Evolutionary conservation across 2,329 filamentous ascomycete species (phyloP).

Genomic region (Ceratocystis huliohia): DNA sequence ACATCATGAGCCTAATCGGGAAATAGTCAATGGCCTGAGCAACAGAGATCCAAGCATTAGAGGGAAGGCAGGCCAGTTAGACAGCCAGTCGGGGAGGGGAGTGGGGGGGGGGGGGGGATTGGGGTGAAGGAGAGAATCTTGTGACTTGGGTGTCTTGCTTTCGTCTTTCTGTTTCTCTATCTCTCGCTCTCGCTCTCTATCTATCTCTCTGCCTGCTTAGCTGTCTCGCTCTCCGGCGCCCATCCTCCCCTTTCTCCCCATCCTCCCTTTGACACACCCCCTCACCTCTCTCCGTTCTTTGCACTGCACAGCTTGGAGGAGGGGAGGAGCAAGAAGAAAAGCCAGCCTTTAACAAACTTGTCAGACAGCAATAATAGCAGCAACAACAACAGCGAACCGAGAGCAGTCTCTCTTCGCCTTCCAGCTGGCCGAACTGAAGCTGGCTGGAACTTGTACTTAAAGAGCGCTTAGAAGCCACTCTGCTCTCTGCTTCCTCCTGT

Average conservation of each 20-base stretch:
- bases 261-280: not conserved
- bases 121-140: not conserved
- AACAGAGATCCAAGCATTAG: not conserved
- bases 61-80: not conserved
- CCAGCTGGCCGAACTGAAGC: too few species aligned
- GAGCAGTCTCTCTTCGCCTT: too few species aligned
- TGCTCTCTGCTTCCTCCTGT: not conserved
- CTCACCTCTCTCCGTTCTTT: conserved; percentile 4
- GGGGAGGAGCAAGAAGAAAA: too few species aligned
- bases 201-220: too few species aligned
- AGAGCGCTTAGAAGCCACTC: not conserved
- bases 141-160: too few species aligned
- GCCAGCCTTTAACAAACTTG: not conserved
- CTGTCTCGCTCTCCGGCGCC: not conserved
- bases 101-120: not conserved
- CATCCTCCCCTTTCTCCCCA: not conserved
- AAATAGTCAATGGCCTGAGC: not conserved
- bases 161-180: too few species aligned
- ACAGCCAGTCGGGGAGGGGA: not conserved
- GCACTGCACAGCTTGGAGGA: not conserved
- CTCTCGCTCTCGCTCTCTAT: too few species aligned
- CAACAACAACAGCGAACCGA: too few species aligned
- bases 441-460: not conserved
- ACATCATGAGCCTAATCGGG: not conserved
- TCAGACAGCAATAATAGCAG: not conserved